A percentile compares a stretch with the other conserved stretches of the same genome.
Evolutionary conservation across 495 filamentous ascomycete genomes (phyloP).

Genomic region (Rusavskia elegans): DNA sequence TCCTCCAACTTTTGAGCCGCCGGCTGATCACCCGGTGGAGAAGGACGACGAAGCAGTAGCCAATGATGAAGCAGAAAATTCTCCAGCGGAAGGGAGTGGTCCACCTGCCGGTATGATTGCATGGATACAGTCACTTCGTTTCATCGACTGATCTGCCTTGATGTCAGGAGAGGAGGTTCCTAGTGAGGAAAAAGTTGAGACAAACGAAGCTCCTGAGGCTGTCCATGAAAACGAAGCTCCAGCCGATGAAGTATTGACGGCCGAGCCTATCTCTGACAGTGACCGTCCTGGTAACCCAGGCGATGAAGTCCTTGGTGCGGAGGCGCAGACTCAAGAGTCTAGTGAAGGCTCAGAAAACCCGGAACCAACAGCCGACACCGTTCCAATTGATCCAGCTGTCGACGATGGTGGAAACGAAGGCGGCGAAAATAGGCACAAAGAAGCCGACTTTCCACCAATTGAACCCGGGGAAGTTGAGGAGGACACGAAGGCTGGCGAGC

Average conservation of each 20-base stretch:
- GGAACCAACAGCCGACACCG: neutral
- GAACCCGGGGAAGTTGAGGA: neutral
- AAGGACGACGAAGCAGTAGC: neutral
- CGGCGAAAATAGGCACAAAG: neutral
- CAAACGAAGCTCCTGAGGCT: neutral
- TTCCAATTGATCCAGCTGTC: neutral
- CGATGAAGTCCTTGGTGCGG: neutral
- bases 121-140: neutral
- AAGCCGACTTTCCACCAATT: neutral
- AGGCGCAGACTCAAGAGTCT: neutral
- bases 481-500: neutral
- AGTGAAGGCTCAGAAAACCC: neutral
- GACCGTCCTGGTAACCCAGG: neutral
- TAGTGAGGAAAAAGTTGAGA: neutral
- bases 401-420: neutral
- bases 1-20: neutral
- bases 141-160: neutral
- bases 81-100: neutral
- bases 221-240: neutral
- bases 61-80: neutral
- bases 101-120: neutral
- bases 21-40: conserved; percentile 1
- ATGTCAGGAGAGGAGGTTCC: neutral
- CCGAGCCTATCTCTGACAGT: neutral
- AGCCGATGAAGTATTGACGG: neutral